Evolutionary conservation across 148 eudicot genomes (phyloP), one percentile per base, ranked within the genome.

Genomic region (Mesembryanthemum crystallinum): DNA sequence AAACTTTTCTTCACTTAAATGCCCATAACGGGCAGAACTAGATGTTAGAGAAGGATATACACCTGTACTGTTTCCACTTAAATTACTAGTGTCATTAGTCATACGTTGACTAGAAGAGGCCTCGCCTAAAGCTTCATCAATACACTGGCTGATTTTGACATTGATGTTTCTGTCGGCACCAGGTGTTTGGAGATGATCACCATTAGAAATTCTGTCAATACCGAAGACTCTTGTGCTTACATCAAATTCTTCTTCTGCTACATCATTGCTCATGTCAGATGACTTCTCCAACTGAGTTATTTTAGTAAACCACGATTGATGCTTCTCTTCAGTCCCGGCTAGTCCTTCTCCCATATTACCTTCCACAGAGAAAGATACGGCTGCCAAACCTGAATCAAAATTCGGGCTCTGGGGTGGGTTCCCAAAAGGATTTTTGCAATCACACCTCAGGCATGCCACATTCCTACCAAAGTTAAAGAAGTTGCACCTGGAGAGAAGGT

Each of bases 401-500:
- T 69, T 61, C 30, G 75, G 55, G 72, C 52, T 71, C 24, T 37
- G 77, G 27, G 32, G 62, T 55, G 78, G 64, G 58, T 75, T 64
- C 45, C 62, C 82, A 23, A 73, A 82, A 21, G 97, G 89, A 70
- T 88, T 82, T 62, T 86, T 86, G 87, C 95, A 89, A 76, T 92
- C 93, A 52, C 98, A 94, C 82, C 90, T 86, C 81, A 94, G 71
- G 82, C 98, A 94, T 20, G 79, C 81, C 12, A 35, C 24, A 80
- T 92, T 90, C 67, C 87, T 85, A 74, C 95, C 87, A 74, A 88
- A 87, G 75, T 94, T 94, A 54, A 70, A 85, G 86, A 92, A 94
- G 77, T 85, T 78, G 79, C 98, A 94, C 74, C 98, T 94, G 83
- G 17, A 80, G 11, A 35, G 62, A 24, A 14, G 28, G 47, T 60